Evolutionary conservation across 2,329 filamentous ascomycete genomes (phyloP).

Genomic region (Erysiphe pulchra): DNA sequence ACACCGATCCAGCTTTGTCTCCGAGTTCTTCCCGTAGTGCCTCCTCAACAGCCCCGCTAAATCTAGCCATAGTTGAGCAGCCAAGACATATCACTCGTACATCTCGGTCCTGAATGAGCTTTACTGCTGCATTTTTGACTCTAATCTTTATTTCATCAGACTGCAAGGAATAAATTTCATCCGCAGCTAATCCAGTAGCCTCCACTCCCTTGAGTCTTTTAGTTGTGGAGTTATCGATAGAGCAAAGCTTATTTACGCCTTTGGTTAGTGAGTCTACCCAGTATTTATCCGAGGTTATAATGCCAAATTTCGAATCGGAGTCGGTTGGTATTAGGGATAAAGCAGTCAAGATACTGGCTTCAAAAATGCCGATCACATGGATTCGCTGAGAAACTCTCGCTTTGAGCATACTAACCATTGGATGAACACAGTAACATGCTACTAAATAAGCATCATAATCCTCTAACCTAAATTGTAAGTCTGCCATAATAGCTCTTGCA

Average conservation of each 20-base stretch:
- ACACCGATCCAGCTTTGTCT: conserved; percentile 21
- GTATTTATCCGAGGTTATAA: conserved; percentile 64
- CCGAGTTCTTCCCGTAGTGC: conserved; percentile 41
- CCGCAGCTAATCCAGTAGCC: conserved; percentile 57
- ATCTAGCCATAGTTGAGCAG: conserved; percentile 74
- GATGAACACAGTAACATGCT: conserved; percentile 72
- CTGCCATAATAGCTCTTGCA: conserved; percentile 31
- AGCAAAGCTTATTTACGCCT: conserved; percentile 40
- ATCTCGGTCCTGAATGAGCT: conserved; percentile 28
- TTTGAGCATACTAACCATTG: conserved; percentile 39
- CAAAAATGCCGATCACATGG: conserved; percentile 62
- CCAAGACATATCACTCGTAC: conserved; percentile 56
- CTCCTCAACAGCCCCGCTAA: conserved; percentile 49
- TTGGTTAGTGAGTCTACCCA: conserved; percentile 51
- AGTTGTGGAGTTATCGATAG: conserved; percentile 10
- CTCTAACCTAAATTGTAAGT: conserved; percentile 20
- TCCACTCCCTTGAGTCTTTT: conserved; percentile 47
- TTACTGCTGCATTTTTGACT: conserved; percentile 43
- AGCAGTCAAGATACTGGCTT: conserved; percentile 39
- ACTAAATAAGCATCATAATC: conserved; percentile 55
- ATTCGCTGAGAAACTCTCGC: conserved; percentile 13
- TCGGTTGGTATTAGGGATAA: conserved; percentile 14
- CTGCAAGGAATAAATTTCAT: conserved; percentile 48
- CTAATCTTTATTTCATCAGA: conserved; percentile 35
- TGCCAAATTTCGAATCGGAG: conserved; percentile 35